These are phyloP conservation scores for Lycium barbarum DNA, from an alignment of 257 asterid species.

Conservation along the genomic window DNA sequence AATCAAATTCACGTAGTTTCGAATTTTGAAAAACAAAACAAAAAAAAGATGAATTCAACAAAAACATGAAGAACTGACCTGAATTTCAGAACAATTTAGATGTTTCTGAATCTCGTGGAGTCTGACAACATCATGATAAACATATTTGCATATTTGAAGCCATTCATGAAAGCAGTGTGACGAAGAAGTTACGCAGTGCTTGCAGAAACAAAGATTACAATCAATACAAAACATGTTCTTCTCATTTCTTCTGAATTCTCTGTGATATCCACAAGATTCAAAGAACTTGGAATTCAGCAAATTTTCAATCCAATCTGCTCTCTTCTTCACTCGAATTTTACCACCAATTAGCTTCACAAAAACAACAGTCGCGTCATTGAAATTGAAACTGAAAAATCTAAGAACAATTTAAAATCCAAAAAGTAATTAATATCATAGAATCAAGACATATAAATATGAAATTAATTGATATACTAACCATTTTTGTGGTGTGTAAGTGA, in stretches of 20 bases:
- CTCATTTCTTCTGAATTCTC: slow-evolving; percentile 59
- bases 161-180: slow-evolving; percentile 51
- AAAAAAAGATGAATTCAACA: background rate
- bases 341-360: slow-evolving; percentile 46
- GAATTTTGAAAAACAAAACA: background rate
- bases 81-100: slow-evolving; percentile 72
- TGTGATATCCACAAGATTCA: slow-evolving; percentile 58
- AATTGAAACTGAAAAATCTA: background rate
- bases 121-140: slow-evolving; percentile 77
- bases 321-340: slow-evolving; percentile 40
- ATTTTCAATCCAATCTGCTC: slow-evolving; percentile 55
- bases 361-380: background rate
- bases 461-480: background rate
- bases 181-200: slow-evolving; percentile 57
- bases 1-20: background rate
- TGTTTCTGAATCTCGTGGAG: slow-evolving; percentile 66
- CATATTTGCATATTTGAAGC: slow-evolving; percentile 80
- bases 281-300: slow-evolving; percentile 56
- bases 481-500: background rate
- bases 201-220: slow-evolving; percentile 62
- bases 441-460: background rate
- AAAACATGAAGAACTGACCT: slow-evolving; percentile 44
- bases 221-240: slow-evolving; percentile 75
- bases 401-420: background rate
- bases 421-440: background rate